Evolutionary conservation across 164 flowering plant genomes (phyloP).

Genomic region (Pachysandra terminalis): DNA sequence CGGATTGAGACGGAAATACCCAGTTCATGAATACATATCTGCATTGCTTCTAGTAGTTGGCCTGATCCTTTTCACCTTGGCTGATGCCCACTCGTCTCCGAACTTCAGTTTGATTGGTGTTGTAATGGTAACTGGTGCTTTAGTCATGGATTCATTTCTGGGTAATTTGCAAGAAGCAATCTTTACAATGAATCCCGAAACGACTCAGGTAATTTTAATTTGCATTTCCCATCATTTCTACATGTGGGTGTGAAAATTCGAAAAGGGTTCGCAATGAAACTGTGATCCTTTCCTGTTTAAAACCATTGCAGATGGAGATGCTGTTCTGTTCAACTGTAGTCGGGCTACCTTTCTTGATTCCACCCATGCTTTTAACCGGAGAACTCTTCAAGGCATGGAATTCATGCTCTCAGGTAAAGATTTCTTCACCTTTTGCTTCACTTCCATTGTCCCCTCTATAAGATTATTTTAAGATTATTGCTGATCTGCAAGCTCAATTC

Average conservation of each 20-base stretch:
- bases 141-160: slow-evolving; percentile 81
- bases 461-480: not conserved
- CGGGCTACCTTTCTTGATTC: slow-evolving; percentile 86
- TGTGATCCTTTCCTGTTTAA: not conserved
- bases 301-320: slow-evolving; percentile 76
- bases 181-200: slow-evolving; percentile 79
- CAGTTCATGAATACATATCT: slow-evolving; percentile 57
- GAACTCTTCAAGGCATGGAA: slow-evolving; percentile 85
- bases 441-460: not conserved
- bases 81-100: slow-evolving; percentile 75
- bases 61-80: slow-evolving; percentile 68
- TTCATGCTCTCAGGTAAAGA: slow-evolving; percentile 73
- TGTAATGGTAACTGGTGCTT: slow-evolving; percentile 69
- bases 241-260: not conserved
- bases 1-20: slow-evolving; percentile 67
- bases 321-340: slow-evolving; percentile 92
- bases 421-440: not conserved
- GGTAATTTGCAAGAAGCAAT: slow-evolving; percentile 94
- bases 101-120: slow-evolving; percentile 70
- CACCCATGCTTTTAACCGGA: slow-evolving; percentile 91
- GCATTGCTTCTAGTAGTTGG: slow-evolving; percentile 69
- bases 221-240: not conserved
- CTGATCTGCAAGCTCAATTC: not conserved
- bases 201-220: slow-evolving; percentile 66
- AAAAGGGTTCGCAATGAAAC: not conserved